phyloP scores from a whole-genome alignment of 345 rosid species.

The Sisymbrium irio region DNA sequence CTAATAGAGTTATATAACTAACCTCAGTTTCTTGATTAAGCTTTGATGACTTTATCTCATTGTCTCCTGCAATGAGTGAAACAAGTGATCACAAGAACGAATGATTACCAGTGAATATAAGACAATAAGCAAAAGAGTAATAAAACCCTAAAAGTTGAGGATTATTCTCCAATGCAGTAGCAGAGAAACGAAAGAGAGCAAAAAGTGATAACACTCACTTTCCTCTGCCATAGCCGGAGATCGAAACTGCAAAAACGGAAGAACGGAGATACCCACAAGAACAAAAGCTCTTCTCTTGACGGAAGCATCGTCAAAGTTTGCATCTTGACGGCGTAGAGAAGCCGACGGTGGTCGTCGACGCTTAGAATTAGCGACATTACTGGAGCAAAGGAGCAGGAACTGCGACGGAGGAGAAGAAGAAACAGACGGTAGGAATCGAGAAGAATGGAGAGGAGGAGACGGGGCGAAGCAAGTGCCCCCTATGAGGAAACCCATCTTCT shows the following conservation, averaged over 20 bases:
- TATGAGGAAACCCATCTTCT: conserved; percentile 43
- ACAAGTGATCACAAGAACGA: conserved; percentile 16
- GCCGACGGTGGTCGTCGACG: conserved; percentile 36
- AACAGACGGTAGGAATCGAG: conserved; percentile 30
- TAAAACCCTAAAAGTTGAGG: background rate
- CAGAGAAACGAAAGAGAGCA: background rate
- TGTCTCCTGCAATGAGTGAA: conserved; percentile 46
- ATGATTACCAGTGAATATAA: background rate
- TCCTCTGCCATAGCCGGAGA: conserved; percentile 27
- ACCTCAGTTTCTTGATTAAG: conserved; percentile 54
- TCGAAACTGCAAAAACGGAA: conserved; percentile 56
- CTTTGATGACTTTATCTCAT: conserved; percentile 34
- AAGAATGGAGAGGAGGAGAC: conserved; percentile 34
- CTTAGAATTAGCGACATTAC: conserved; percentile 41
- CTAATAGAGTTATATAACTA: background rate
- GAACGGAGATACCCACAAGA: conserved; percentile 63
- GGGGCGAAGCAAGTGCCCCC: conserved; percentile 50
- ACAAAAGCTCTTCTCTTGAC: conserved; percentile 52
- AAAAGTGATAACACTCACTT: conserved; percentile 21
- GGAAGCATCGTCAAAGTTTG: conserved; percentile 30
- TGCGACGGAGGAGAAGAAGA: conserved; percentile 31
- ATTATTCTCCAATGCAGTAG: background rate
- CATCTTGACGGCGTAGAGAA: conserved; percentile 41
- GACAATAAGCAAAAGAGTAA: background rate
- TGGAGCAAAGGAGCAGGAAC: conserved; percentile 30